Evolutionary conservation across 2,329 filamentous ascomycete genomes (phyloP).

Genomic region (Fusarium armeniacum): DNA sequence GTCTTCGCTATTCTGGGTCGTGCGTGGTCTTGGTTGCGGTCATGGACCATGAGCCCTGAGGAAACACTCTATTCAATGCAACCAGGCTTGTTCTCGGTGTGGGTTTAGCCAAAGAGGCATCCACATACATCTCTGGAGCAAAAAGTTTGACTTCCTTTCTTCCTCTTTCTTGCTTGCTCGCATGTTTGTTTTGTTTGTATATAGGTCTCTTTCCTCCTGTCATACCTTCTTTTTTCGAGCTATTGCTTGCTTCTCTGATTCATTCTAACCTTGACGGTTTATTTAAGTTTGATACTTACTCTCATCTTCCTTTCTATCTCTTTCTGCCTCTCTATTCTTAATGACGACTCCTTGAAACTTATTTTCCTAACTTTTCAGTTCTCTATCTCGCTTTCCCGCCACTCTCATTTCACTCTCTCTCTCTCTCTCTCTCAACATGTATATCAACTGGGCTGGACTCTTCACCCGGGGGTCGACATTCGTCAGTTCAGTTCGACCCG

Average conservation of each 20-base stretch:
- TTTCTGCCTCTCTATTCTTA: neutral
- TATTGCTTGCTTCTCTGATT: conserved; percentile 38
- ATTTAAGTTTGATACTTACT: conserved; percentile 18
- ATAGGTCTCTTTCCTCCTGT: conserved; percentile 31
- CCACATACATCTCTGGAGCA: conserved; percentile 21
- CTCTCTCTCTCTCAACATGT: conserved; percentile 36
- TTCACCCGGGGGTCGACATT: conserved; percentile 40
- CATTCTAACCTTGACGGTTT: conserved; percentile 26
- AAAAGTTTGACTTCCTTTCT: conserved; percentile 25
- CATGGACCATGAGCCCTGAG: conserved; percentile 19
- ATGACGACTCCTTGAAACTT: conserved; percentile 24
- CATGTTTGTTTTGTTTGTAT: conserved; percentile 31
- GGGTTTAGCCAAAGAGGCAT: conserved; percentile 43
- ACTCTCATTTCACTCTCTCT: neutral
- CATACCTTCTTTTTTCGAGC: conserved; percentile 12
- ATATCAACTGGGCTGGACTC: conserved; percentile 46
- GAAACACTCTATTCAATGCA: conserved; percentile 44
- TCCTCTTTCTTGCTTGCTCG: neutral
- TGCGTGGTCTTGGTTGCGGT: conserved; percentile 37
- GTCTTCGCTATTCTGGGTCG: conserved; percentile 25
- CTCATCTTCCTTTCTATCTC: neutral
- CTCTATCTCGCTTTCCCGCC: neutral
- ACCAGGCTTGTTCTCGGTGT: conserved; percentile 21
- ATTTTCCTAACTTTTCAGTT: neutral
- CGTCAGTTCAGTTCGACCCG: conserved; percentile 31